phyloP scores from a whole-genome alignment of 2,329 filamentous ascomycete species.

The Venturia effusa region DNA sequence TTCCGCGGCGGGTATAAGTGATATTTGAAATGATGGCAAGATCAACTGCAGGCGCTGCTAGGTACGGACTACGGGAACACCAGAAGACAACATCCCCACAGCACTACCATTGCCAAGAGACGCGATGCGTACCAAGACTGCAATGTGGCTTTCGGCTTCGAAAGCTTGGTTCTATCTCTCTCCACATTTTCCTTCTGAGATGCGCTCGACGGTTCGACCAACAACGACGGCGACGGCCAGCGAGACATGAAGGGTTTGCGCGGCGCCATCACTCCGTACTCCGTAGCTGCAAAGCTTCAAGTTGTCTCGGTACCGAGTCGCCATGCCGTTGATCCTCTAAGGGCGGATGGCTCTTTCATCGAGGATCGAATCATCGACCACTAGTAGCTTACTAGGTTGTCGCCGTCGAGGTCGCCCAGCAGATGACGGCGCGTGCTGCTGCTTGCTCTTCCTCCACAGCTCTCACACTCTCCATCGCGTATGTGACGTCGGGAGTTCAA shows the following conservation, averaged over 20 bases:
- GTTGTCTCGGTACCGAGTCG: not conserved
- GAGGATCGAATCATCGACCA: not conserved
- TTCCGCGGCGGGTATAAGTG: not conserved
- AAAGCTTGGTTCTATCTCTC: slow-evolving; percentile 2
- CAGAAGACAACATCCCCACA: not conserved
- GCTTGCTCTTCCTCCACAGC: not conserved
- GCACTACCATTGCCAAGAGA: not conserved
- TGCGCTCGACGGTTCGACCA: not conserved
- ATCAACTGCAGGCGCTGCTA: not conserved
- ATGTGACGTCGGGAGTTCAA: not conserved
- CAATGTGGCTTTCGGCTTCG: not conserved
- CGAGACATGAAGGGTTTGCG: not conserved
- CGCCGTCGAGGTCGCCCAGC: not conserved
- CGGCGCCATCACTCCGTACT: not conserved
- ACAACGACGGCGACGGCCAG: not conserved
- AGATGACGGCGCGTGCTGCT: not conserved
- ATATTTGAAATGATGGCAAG: not conserved
- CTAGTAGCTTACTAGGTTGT: no score
- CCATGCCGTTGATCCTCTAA: not conserved
- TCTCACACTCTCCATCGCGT: not conserved
- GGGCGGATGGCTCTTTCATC: not conserved
- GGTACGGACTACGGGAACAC: not conserved
- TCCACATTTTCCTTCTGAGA: not conserved
- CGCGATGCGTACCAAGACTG: not conserved
- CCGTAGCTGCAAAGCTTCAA: no score